Base-by-base conservation (phyloP, 345 rosid genomes). In the rapeseed (Brassica napus) region DNA sequence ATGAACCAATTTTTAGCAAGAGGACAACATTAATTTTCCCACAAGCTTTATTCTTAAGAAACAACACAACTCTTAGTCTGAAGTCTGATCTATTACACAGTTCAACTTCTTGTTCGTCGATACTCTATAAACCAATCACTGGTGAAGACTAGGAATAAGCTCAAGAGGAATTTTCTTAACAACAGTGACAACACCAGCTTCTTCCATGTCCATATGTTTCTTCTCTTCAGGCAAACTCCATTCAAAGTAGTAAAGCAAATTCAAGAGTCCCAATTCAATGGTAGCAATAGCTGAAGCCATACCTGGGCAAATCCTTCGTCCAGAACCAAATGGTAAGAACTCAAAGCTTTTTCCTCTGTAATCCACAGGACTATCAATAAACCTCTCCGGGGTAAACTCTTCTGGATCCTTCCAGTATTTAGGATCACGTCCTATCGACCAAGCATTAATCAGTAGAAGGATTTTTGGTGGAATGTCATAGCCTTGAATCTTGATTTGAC, bases 341-440 rank as follows among this genome's bases (percentile, higher is more conserved):
- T 52, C 57, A 52, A 52, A 52, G 57, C 57, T 52, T 6, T 52
- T 18, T 52, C 57, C 57, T 52, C 57, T 52, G 57, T 52, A 52
- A 52, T 52, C 57, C 21, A 52, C 57, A n/a, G 1, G 57, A 52
- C 57, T 52, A 52, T 52, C 57, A n/a, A 52, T 52, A 52, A 52
- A 52, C 57, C 57, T 52, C 57, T 52, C 57, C 6, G 57, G 57
- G 8, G 1, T n/a, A 15, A 52, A 52, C 57, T 52, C 57, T 52
- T 52, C 57, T 52, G 57, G 57, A n/a, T n/a, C 57, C 57, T n/a
- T 52, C 57, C 57, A 52, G 57, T 52, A 52, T 52, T 52, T 52
- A 52, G 57, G 57, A 52, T 52, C 57, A 18, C 57, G 57, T n/a
- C 55, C 57, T 52, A 15, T 52, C 57, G 57, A 52, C 57, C 57